Evolutionary conservation across 2,329 filamentous ascomycete genomes (phyloP).

Genomic region (Monilinia aucupariae): DNA sequence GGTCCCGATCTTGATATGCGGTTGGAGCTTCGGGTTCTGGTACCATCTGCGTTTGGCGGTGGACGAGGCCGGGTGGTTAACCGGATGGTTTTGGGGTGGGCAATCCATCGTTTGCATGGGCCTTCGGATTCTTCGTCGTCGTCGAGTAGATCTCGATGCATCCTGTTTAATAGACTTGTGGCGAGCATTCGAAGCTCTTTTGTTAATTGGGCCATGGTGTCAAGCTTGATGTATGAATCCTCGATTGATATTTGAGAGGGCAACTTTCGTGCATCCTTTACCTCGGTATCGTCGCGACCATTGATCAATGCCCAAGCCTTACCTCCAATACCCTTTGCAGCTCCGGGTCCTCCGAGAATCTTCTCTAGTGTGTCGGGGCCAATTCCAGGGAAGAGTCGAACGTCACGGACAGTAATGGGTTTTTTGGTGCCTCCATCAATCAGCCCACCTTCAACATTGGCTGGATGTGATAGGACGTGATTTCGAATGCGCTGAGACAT

Average conservation of each 20-base stretch:
- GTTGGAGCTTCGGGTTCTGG: slow-evolving; percentile 53
- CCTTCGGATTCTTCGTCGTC: slow-evolving; percentile 25
- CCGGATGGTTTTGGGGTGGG: slow-evolving; percentile 73
- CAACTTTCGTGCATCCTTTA: slow-evolving; percentile 63
- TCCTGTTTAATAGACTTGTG: slow-evolving; percentile 66
- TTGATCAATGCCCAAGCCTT: slow-evolving; percentile 76
- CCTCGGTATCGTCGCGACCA: slow-evolving; percentile 70
- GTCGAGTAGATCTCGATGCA: slow-evolving; percentile 69
- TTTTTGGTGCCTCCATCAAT: slow-evolving; percentile 48
- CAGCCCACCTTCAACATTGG: slow-evolving; percentile 41
- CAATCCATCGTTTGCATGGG: slow-evolving; percentile 56
- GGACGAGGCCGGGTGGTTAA: slow-evolving; percentile 66
- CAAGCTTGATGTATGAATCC: slow-evolving; percentile 75
- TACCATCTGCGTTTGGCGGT: slow-evolving; percentile 47
- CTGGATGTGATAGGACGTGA: slow-evolving; percentile 46
- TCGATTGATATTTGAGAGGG: slow-evolving; percentile 92
- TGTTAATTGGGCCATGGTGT: slow-evolving; percentile 56
- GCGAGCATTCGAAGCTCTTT: slow-evolving; percentile 66
- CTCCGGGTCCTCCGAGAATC: slow-evolving; percentile 64
- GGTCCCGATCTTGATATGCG: slow-evolving; percentile 71
- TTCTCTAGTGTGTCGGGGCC: slow-evolving; percentile 60
- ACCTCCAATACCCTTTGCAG: slow-evolving; percentile 63
- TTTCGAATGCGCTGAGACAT: slow-evolving; percentile 63
- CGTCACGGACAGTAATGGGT: slow-evolving; percentile 57
- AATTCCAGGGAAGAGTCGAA: slow-evolving; percentile 59